Evolutionary conservation across 768 basidiomycete genomes (phyloP), one percentile per base, ranked within the genome.

Genomic region (Podaxis carcinomalis): DNA sequence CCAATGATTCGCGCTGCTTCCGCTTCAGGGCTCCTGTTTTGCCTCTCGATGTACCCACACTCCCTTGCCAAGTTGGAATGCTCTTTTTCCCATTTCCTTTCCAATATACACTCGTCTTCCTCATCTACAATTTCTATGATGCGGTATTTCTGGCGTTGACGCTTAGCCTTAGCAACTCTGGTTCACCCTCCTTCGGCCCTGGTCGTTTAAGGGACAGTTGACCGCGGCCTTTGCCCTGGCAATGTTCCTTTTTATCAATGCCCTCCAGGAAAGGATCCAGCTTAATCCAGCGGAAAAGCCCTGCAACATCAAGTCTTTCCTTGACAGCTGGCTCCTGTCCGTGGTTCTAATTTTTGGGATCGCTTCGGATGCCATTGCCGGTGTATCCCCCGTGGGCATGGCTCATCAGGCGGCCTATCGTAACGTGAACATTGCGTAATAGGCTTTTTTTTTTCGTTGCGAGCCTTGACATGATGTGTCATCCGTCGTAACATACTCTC

Each of bases 201-300:
- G 0, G 42, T 44, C n/a, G 27, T 60, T 54, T 28, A 35, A 23
- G 11, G 51, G 39, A 14, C 51, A 53, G 19, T 27, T 60, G 4
- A n/a, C 51, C 10, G 13, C 25, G 3, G 42, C 54, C 6, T 23
- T 46, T 10, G 6, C 54, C 19, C 23, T 27, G 13, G 51, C 51
- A 2, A 46, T 36, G n/a, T 14, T 53, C 21, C 35, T 54, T 11
- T 52, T 51, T n/a, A 32, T 60, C 19, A 36, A 54, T 21, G 27
- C 59, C 50, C 47, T 47, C 14, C 51, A 44, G 5, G 27, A 60
- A 36, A 40, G 59, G 4, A 35, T 60, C 7, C 59, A 60, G n/a
- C 28, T 60, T 0, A 16, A 54, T 32, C 59, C 59, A 16, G 14
- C 14, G 7, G 51, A 60, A 23, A 52, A 21, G 2, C 27, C 3